Evolutionary conservation across 768 basidiomycete species (phyloP), one percentile per base, ranked within the genome.

Genomic region (Rhizopogon vulgaris): DNA sequence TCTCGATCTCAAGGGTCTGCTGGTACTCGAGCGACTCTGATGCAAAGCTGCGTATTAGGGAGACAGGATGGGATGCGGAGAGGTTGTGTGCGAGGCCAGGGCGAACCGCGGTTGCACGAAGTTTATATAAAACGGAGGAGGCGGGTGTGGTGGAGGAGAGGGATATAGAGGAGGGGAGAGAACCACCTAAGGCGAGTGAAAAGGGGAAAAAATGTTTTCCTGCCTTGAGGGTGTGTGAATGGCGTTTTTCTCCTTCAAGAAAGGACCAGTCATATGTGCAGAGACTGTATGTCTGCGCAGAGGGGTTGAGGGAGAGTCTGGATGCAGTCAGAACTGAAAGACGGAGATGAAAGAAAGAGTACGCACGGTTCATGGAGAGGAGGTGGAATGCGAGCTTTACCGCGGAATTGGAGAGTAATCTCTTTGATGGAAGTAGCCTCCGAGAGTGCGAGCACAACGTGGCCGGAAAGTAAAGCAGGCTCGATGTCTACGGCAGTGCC

Each of bases 161-260:
- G 30, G 5, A 22, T 38, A 95, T 71, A 32, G 82, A 82, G 0
- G 93, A 90, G 1, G 95, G 95, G 2, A 96, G 75, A 5, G 84
- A 81, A 37, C 90, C 91, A 22, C 90, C 90, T 27, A 97, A 74
- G 54, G 86, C 82, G 52, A 96, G 79, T 58, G 85, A 84, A 72
- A 98, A 98, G 22, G 94, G 94, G 69, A 97, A 97, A 24, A 83
- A 71, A 64, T 98, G 95, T 34, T 83, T 84, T 12, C 95, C 95
- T n/a, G 94, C 92, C 71, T 97, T 96, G 65, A 97, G 84, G 0
- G 94, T 97, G 61, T 90, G 92, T 10, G 78, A 74, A 61, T 87
- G 84, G 38, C 75, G 77, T 67, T 83, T 87, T 60, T 85, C 82
- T 52, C 89, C 88, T 60, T 91, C 86, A 45, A 95, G 83, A 73